These are phyloP conservation scores for Podaxis sp. DNA, from an alignment of 768 basidiomycete genomes.

Conservation along the genomic window DNA sequence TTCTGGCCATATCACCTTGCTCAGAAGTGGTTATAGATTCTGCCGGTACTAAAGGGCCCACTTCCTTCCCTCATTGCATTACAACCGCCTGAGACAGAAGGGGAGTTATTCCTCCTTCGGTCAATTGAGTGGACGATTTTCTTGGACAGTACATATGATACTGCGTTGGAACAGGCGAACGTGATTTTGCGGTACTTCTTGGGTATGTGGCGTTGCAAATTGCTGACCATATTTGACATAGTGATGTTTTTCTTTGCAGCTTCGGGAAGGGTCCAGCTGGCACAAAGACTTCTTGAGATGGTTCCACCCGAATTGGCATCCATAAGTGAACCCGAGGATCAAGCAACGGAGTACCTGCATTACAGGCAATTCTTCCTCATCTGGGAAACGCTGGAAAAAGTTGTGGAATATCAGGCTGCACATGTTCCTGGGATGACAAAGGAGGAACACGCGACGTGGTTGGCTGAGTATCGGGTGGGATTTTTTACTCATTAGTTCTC, in stretches of 20 bases:
- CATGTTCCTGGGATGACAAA: slow-evolving; percentile 58
- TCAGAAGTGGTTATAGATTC: slow-evolving; percentile 34
- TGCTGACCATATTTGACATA: neutral
- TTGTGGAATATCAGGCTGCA: slow-evolving; percentile 59
- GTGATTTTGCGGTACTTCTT: slow-evolving; percentile 89
- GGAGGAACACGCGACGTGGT: slow-evolving; percentile 60
- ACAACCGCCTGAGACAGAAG: slow-evolving; percentile 55
- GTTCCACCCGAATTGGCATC: slow-evolving; percentile 63
- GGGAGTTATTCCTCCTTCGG: slow-evolving; percentile 69
- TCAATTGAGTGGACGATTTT: slow-evolving; percentile 95
- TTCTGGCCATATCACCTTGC: slow-evolving; percentile 4
- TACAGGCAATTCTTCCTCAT: slow-evolving; percentile 79
- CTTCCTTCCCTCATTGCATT: slow-evolving; percentile 60
- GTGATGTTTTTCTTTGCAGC: slow-evolving; percentile 37
- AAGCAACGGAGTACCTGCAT: slow-evolving; percentile 73
- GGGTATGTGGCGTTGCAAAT: slow-evolving; percentile 45
- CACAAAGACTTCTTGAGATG: slow-evolving; percentile 55
- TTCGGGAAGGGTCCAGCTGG: slow-evolving; percentile 72
- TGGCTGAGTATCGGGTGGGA: slow-evolving; percentile 63
- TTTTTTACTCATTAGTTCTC: neutral
- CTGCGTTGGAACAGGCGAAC: slow-evolving; percentile 85
- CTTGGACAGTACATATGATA: slow-evolving; percentile 66
- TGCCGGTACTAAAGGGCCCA: slow-evolving; percentile 54
- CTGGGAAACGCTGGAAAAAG: slow-evolving; percentile 64
- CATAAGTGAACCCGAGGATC: slow-evolving; percentile 68